phyloP scores from a whole-genome alignment of 805 yeast species.

The Candida fluviatilis region DNA sequence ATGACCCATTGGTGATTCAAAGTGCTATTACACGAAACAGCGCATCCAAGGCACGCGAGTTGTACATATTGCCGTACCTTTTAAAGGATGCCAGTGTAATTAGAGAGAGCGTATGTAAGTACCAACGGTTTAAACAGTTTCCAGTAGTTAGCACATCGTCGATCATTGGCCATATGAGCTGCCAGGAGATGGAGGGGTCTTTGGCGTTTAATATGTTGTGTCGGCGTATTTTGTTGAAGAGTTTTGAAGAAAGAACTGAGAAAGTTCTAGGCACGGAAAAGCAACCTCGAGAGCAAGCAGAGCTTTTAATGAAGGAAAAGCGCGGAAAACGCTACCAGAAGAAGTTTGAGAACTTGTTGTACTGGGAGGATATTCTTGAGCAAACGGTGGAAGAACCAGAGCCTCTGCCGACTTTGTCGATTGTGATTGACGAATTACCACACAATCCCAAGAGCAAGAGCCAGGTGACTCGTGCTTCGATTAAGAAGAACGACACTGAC shows the following conservation, averaged over 20 bases:
- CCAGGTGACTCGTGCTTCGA: not conserved
- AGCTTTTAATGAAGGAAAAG: not conserved
- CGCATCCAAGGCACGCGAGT: not conserved
- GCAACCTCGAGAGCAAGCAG: not conserved
- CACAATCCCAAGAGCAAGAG: not conserved
- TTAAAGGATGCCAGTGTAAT: slow-evolving; percentile 1
- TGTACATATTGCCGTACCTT: not conserved
- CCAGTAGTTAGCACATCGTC: not conserved
- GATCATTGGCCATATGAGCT: slow-evolving; percentile 1
- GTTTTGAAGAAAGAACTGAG: slow-evolving; percentile 1
- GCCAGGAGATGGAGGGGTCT: slow-evolving; percentile 1
- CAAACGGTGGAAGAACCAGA: not conserved
- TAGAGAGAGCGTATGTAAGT: not conserved
- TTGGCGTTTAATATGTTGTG: slow-evolving; percentile 2
- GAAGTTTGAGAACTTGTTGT: slow-evolving; percentile 3
- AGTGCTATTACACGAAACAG: not conserved
- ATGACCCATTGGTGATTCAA: not conserved
- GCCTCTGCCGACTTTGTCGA: not conserved
- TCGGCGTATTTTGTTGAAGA: slow-evolving; percentile 2
- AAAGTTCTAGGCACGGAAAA: not conserved
- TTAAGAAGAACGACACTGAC: not conserved
- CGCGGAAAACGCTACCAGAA: not conserved
- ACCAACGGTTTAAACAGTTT: not conserved
- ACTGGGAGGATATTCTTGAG: slow-evolving; percentile 1
- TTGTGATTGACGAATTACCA: not conserved